A percentile compares a stretch with the other conserved stretches of the same genome.
Evolutionary conservation across 1,139 yeast species (phyloP).

Genomic region (Kazachstania sp.): DNA sequence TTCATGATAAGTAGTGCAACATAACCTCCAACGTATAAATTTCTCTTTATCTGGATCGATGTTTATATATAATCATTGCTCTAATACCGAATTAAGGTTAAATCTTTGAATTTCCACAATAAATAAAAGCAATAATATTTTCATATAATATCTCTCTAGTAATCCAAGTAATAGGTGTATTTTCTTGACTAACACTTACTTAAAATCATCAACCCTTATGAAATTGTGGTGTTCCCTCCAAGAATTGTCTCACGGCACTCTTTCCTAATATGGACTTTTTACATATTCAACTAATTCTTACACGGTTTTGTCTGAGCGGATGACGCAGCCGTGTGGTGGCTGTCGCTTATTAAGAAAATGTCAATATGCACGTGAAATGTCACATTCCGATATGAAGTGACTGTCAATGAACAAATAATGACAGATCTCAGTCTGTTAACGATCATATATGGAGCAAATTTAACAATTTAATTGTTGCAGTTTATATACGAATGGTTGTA

Average conservation of each 20-base stretch:
- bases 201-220: background rate
- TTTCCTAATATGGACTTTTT: background rate
- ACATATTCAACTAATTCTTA: background rate
- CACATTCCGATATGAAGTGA: background rate
- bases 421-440: background rate
- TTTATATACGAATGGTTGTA: no score
- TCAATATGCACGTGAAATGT: background rate
- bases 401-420: background rate
- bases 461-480: no score
- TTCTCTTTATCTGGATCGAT: no score
- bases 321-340: background rate
- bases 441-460: background rate
- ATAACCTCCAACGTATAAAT: no score
- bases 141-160: no score
- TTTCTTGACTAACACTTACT: no score
- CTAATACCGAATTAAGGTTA: no score
- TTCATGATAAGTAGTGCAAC: no score
- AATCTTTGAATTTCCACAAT: no score
- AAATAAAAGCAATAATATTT: no score
- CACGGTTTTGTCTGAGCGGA: background rate
- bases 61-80: no score
- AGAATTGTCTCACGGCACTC: constrained; percentile 1
- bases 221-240: background rate
- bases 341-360: background rate
- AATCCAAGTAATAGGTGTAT: no score